Conservation (phyloP, 2,329 filamentous ascomycete species). For the Trichoderma oligosporum region DNA sequence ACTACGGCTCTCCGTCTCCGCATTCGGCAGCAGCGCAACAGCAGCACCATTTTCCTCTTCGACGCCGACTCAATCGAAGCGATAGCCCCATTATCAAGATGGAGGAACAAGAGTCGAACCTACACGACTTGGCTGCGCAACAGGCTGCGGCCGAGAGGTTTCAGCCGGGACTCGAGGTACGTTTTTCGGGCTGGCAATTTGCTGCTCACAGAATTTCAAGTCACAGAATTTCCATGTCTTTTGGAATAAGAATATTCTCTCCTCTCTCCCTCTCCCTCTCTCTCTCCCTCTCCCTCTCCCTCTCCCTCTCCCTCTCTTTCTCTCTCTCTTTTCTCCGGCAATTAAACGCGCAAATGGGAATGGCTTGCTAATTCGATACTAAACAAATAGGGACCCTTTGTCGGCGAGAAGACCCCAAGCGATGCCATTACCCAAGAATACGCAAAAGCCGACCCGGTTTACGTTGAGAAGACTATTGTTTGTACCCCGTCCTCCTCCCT, state of each 20-base stretch:
- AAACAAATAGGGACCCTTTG: constrained; percentile 66
- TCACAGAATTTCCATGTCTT: too few species aligned
- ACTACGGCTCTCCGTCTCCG: constrained; percentile 13
- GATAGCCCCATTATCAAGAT: constrained; percentile 28
- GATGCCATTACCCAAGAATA: constrained; percentile 79
- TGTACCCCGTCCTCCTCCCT: constrained; percentile 32
- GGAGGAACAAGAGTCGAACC: constrained; percentile 32
- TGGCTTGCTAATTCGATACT: not conserved
- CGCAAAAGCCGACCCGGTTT: constrained; percentile 79
- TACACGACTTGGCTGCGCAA: constrained; percentile 52
- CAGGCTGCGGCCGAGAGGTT: constrained; percentile 59
- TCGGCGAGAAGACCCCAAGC: constrained; percentile 74
- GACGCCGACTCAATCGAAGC: constrained; percentile 22
- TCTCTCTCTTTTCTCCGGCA: too few species aligned
- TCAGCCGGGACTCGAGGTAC: constrained; percentile 54
- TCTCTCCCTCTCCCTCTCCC: not conserved
- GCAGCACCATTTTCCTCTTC: constrained; percentile 17
- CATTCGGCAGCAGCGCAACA: not conserved
- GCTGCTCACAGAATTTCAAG: too few species aligned
- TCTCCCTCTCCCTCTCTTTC: not conserved
- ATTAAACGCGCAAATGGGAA: not conserved
- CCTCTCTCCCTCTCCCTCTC: not conserved
- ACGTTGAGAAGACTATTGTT: constrained; percentile 83
- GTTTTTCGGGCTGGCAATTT: constrained; percentile 21
- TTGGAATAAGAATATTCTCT: too few species aligned